Evolutionary conservation across 768 basidiomycete species (phyloP).

Genomic region (Sporobolomyces roseus): DNA sequence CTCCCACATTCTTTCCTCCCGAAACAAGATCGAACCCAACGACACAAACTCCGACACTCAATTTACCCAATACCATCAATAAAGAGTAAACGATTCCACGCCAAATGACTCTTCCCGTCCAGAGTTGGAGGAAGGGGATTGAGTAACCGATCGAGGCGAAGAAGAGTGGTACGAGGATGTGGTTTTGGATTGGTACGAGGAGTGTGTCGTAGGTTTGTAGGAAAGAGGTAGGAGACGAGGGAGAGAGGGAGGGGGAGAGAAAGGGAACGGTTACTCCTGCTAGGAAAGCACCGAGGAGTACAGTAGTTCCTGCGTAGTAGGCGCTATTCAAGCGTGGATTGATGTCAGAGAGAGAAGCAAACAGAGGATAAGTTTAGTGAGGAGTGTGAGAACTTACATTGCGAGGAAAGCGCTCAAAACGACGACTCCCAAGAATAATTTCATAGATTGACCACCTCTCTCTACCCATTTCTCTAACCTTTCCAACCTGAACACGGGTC

Average conservation of each 20-base stretch:
- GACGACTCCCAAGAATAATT: constrained; percentile 17
- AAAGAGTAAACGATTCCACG: constrained; percentile 59
- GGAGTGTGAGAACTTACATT: constrained; percentile 14
- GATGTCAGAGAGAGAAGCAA: neutral
- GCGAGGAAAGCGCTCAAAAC: constrained; percentile 30
- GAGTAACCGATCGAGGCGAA: constrained; percentile 61
- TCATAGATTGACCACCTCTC: neutral
- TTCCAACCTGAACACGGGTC: constrained; percentile 39
- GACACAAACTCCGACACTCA: constrained; percentile 54
- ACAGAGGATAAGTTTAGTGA: neutral
- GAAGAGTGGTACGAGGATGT: constrained; percentile 61
- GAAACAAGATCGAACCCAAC: constrained; percentile 29
- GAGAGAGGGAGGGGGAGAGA: neutral
- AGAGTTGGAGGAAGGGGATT: constrained; percentile 56
- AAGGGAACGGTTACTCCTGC: constrained; percentile 52
- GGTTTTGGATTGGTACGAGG: neutral
- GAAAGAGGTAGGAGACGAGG: neutral
- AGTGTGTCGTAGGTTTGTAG: neutral
- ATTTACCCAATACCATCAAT: constrained; percentile 60
- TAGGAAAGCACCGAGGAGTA: constrained; percentile 63
- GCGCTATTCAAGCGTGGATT: constrained; percentile 6
- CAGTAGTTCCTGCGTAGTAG: constrained; percentile 59
- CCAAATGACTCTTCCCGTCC: constrained; percentile 54
- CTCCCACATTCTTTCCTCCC: neutral
- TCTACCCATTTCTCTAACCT: neutral